Base-by-base conservation (phyloP, 768 basidiomycete genomes). In the Lactarius tabidus region DNA sequence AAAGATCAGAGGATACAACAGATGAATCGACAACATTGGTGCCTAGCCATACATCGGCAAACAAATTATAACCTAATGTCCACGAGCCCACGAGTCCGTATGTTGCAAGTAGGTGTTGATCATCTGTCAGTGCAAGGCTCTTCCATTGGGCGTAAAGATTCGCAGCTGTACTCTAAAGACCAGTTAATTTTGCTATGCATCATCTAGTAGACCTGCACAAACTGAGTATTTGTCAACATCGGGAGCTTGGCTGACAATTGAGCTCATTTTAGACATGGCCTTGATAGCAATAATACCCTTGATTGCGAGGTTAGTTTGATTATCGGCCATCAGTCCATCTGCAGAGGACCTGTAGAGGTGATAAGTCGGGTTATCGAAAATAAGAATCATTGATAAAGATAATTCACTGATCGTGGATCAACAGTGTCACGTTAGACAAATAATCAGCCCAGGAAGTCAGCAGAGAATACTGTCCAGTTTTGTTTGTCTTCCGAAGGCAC, bases 61-160 rank as follows among this genome's bases (percentile, higher is more conserved):
- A 87, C 55, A 89, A 70, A 75, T 88, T 88, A 74, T 89, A 88
- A 12, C 82, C 74, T 26, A 86, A 70, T 3, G 83, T 83, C 85
- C 85, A 87, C 65, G 81, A 82, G 54, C 20, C 56, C 20, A 48
- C 4, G 33, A 57, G 29, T 15, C 65, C 26, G 59, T 62, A 41
- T 56, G 62, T 55, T 35, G 17, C 31, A 41, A 61, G 48, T 38
- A 41, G 29, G 33, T 43, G 8, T 59, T 63, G 55, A 69, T 57
- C 54, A 33, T 9, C 48, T 48, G 58, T 39, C 2, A 60, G 31
- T n/a, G 66, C 63, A 10, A 65, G 33, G 12, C 23, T 20, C 63
- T 65, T 60, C 66, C 63, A 65, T 33, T 67, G 63, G 18, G 7
- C 14, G 20, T 65, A 65, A 10, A 67, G 58, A 1, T 3, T 3